Percentiles rank a stretch among this genome's conserved stretches.
These are phyloP conservation scores for Cryomyces minteri DNA, from an alignment of 495 filamentous ascomycete genomes.

Conservation along the genomic window DNA sequence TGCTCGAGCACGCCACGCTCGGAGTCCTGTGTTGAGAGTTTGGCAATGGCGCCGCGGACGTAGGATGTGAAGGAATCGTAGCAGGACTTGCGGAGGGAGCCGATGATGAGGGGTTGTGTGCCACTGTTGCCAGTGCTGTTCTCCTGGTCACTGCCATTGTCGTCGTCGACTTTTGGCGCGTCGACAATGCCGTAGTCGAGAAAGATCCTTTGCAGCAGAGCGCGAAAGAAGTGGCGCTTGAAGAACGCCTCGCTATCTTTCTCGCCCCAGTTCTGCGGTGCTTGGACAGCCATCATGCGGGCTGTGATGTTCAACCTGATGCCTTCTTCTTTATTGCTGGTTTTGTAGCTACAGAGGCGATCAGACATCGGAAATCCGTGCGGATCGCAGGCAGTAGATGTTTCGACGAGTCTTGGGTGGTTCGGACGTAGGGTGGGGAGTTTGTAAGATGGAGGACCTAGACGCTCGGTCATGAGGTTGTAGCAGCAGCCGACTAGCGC, in stretches of 20 bases:
- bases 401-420: constrained; percentile 35
- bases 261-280: constrained; percentile 75
- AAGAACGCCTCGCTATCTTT: constrained; percentile 75
- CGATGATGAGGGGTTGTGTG: constrained; percentile 65
- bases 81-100: constrained; percentile 60
- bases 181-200: constrained; percentile 59
- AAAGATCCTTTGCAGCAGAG: constrained; percentile 77
- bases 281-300: constrained; percentile 91
- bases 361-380: constrained; percentile 89
- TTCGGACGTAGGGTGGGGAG: constrained; percentile 42
- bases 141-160: not conserved
- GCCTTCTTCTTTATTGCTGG: constrained; percentile 25
- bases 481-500: constrained; percentile 97
- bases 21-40: constrained; percentile 41
- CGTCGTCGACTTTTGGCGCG: constrained; percentile 25
- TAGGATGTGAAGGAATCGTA: constrained; percentile 65
- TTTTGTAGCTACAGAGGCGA: constrained; percentile 35
- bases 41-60: constrained; percentile 57
- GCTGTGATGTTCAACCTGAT: constrained; percentile 87
- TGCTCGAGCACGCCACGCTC: constrained; percentile 29
- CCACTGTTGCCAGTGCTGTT: constrained; percentile 20
- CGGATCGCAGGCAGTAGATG: constrained; percentile 50
- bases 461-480: constrained; percentile 80
- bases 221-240: constrained; percentile 83
- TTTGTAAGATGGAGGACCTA: constrained; percentile 75